Percentiles rank a stretch among this genome's conserved stretches.
Conservation (phyloP, 345 rosid genomes). For the Cardamine chenopodiifolia region DNA sequence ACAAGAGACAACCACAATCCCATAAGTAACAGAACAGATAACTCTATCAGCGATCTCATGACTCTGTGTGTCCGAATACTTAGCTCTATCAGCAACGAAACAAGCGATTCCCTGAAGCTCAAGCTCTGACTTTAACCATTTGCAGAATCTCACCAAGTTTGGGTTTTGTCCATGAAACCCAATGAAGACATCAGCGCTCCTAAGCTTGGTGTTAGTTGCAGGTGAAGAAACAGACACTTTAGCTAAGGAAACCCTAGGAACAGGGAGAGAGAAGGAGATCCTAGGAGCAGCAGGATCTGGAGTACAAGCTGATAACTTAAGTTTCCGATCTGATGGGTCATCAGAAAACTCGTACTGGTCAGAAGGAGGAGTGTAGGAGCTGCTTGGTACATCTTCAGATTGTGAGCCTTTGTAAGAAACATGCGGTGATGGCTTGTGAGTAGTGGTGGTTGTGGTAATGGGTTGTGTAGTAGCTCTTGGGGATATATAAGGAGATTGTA, state of each 20-base stretch:
- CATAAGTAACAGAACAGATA: slow-evolving; percentile 80
- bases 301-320: slow-evolving; percentile 61
- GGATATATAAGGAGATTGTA: slow-evolving; percentile 92
- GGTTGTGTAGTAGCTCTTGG: slow-evolving; percentile 61
- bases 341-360: slow-evolving; percentile 84
- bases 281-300: slow-evolving; percentile 72
- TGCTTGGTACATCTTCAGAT: slow-evolving; percentile 85
- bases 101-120: slow-evolving; percentile 95
- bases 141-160: slow-evolving; percentile 75
- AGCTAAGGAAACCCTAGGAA: slow-evolving; percentile 77
- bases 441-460: slow-evolving; percentile 39
- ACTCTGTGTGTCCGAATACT: slow-evolving; percentile 74
- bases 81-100: slow-evolving; percentile 84
- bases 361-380: slow-evolving; percentile 87
- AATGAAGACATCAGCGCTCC: slow-evolving; percentile 88
- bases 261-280: slow-evolving; percentile 83
- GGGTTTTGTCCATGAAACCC: slow-evolving; percentile 90
- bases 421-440: slow-evolving; percentile 50
- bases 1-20: slow-evolving; percentile 70
- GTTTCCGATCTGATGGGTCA: slow-evolving; percentile 61
- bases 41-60: slow-evolving; percentile 88
- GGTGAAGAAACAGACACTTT: slow-evolving; percentile 73
- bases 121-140: slow-evolving; percentile 94
- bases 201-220: slow-evolving; percentile 69
- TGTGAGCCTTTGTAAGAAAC: slow-evolving; percentile 55